Percentiles rank a stretch among this genome's conserved stretches.
phyloP scores from a whole-genome alignment of 257 asterid species.

The Knoxia roxburghii region DNA sequence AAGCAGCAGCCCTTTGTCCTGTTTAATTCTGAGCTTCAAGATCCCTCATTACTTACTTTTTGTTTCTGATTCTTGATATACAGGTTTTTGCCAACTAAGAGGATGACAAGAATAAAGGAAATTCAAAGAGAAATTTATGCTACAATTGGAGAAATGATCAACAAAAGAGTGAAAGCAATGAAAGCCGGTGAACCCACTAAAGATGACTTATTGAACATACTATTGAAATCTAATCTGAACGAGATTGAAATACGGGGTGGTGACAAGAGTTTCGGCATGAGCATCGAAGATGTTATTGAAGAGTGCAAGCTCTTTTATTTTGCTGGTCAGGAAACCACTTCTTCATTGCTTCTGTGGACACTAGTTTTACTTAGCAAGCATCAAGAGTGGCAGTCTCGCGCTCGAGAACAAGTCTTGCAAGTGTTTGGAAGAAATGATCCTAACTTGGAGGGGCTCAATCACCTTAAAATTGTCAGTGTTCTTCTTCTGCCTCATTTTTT shows the following conservation, averaged over 20 bases:
- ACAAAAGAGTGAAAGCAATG: slow-evolving; percentile 3
- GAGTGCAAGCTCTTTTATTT: slow-evolving; percentile 11
- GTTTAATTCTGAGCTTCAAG: neutral
- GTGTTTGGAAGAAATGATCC: neutral
- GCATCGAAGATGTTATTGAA: slow-evolving; percentile 8
- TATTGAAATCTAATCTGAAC: neutral
- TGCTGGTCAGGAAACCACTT: slow-evolving; percentile 6
- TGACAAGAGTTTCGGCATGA: slow-evolving; percentile 9
- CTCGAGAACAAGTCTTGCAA: slow-evolving; percentile 7
- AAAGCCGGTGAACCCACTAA: slow-evolving; percentile 2
- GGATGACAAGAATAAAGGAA: neutral
- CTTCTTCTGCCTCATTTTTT: too few relatives aligned
- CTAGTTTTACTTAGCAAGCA: neutral
- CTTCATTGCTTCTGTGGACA: slow-evolving; percentile 9
- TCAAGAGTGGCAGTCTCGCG: slow-evolving; percentile 7
- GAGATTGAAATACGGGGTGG: slow-evolving; percentile 8
- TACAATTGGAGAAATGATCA: neutral
- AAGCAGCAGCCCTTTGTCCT: neutral
- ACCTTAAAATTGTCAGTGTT: slow-evolving; percentile 5
- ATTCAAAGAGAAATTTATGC: slow-evolving; percentile 3
- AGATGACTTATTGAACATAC: slow-evolving; percentile 2
- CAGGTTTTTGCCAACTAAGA: slow-evolving; percentile 7
- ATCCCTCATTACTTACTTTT: neutral
- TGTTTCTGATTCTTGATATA: neutral
- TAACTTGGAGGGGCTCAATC: slow-evolving; percentile 4